These are phyloP conservation scores for Trametes pubescens DNA, from an alignment of 1,284 basidiomycete genomes.

Conservation along the genomic window DNA sequence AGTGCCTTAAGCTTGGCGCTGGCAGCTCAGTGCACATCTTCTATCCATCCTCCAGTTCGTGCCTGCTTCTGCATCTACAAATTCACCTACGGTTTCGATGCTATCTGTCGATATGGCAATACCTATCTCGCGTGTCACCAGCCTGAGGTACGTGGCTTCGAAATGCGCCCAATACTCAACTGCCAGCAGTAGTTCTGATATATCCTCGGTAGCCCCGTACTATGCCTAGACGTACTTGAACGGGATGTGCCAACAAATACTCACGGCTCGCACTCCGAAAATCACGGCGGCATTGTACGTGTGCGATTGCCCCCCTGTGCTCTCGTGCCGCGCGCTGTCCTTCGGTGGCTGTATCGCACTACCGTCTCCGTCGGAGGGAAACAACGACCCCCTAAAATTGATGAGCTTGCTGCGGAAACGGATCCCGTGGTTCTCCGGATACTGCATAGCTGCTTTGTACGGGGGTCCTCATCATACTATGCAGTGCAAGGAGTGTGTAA, in stretches of 20 bases:
- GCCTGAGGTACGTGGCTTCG: too few relatives aligned
- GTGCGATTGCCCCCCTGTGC: neutral
- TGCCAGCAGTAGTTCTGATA: too few relatives aligned
- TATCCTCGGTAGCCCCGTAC: too few relatives aligned
- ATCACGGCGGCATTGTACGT: neutral
- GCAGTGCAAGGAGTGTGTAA: neutral
- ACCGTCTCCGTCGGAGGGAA: neutral
- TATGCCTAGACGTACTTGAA: neutral
- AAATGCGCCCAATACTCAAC: too few relatives aligned
- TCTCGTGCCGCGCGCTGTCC: neutral
- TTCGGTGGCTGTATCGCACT: neutral
- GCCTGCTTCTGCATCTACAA: too few relatives aligned
- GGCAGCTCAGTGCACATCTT: neutral
- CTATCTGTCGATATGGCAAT: too few relatives aligned
- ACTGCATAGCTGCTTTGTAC: neutral
- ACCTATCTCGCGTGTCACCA: too few relatives aligned
- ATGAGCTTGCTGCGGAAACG: neutral
- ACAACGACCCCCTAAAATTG: neutral
- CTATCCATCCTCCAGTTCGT: too few relatives aligned
- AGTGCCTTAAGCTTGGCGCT: neutral
- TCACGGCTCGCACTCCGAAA: neutral
- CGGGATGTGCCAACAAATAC: neutral
- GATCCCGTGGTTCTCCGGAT: neutral
- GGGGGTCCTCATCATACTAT: neutral
- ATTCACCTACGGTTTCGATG: too few relatives aligned